Percentiles rank a stretch among this genome's conserved stretches.
phyloP scores from a whole-genome alignment of 2,329 filamentous ascomycete species.

The Elsinoe fawcettii region DNA sequence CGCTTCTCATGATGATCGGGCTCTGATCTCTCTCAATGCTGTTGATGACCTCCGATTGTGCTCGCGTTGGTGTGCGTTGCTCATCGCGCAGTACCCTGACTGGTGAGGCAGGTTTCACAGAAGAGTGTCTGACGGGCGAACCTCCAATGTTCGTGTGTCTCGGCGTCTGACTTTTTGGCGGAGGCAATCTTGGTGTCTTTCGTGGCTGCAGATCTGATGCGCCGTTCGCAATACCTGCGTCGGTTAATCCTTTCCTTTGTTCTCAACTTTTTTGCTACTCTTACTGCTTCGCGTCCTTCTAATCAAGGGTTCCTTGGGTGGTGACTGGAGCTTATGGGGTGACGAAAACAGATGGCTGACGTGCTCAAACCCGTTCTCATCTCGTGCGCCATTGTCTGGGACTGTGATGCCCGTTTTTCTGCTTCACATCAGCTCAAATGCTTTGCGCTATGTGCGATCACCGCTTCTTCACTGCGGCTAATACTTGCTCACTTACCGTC shows the following conservation, averaged over 20 bases:
- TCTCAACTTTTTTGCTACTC: background rate
- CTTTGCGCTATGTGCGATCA: slow-evolving; percentile 13
- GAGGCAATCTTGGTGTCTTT: slow-evolving; percentile 41
- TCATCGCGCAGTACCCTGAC: background rate
- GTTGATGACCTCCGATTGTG: slow-evolving; percentile 21
- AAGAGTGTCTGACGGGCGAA: slow-evolving; percentile 55
- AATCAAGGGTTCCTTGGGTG: background rate
- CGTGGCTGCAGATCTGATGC: slow-evolving; percentile 36
- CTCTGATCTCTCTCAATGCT: slow-evolving; percentile 26
- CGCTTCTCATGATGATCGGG: slow-evolving; percentile 26
- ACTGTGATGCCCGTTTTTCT: slow-evolving; percentile 88
- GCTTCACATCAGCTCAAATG: slow-evolving; percentile 20
- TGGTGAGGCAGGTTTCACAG: slow-evolving; percentile 48
- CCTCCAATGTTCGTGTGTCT: slow-evolving; percentile 52
- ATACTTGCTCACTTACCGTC: slow-evolving; percentile 15
- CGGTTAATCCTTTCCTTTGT: slow-evolving; percentile 18
- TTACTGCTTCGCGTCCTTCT: slow-evolving; percentile 10
- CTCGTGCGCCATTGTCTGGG: slow-evolving; percentile 68
- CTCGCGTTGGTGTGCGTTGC: slow-evolving; percentile 13
- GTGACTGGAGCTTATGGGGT: slow-evolving; percentile 36
- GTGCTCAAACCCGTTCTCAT: slow-evolving; percentile 87
- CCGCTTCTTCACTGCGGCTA: background rate
- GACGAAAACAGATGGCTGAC: slow-evolving; percentile 85
- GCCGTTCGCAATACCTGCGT: slow-evolving; percentile 44
- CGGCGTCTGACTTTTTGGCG: slow-evolving; percentile 50